Conservation (phyloP, 805 yeast genomes). For the Ascoidea asiatica region DNA sequence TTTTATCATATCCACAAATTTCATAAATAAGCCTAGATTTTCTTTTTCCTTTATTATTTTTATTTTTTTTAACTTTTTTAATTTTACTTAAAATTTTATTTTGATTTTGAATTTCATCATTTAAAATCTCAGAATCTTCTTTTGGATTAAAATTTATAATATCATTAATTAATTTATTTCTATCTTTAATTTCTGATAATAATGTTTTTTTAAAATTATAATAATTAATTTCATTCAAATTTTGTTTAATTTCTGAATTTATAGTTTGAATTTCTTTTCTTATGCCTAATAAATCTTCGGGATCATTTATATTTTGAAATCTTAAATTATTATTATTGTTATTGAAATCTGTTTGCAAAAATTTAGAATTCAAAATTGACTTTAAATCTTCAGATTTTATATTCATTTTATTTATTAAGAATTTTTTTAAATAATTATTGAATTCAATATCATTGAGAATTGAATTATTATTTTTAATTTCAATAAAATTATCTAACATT, state of each 20-base stretch:
- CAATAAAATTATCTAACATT: no score
- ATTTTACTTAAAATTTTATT: constrained; percentile 8
- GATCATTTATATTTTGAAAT: constrained; percentile 10
- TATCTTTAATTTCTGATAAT: constrained; percentile 14
- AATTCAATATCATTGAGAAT: no score
- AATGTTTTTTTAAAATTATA: constrained; percentile 10
- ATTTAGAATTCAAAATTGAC: no score
- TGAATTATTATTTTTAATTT: no score
- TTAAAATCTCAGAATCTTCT: constrained; percentile 1
- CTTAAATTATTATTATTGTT: no score
- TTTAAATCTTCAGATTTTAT: no score
- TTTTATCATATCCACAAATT: constrained; percentile 37
- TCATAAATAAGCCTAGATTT: constrained; percentile 26
- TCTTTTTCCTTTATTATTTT: constrained; percentile 11
- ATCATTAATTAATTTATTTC: constrained; percentile 16
- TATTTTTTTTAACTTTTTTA: constrained; percentile 8
- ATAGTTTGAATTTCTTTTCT: constrained; percentile 5
- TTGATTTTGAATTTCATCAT: constrained; percentile 11
- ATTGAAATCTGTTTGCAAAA: no score
- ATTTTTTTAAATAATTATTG: no score
- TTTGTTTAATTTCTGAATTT: neutral
- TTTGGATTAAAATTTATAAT: neutral
- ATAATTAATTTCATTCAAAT: constrained; percentile 1
- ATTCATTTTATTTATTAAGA: no score
- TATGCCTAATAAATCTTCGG: constrained; percentile 6